Percentiles rank a stretch among this genome's conserved stretches.
These are phyloP conservation scores for Sugiyamaella pinicola DNA, from an alignment of 1,139 yeast species.

Conservation along the genomic window DNA sequence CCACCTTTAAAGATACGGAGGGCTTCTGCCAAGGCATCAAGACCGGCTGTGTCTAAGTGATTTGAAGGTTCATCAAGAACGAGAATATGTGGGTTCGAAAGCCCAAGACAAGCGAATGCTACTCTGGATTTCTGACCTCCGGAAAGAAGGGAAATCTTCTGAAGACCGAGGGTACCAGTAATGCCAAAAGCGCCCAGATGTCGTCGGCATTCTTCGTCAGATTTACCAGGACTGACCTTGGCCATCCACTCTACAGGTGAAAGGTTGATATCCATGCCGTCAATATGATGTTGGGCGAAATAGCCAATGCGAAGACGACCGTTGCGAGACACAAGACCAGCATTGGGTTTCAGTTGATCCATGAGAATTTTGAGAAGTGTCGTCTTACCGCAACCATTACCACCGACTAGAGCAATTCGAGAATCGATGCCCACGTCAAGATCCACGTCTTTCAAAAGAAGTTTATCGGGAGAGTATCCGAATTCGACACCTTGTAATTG, in stretches of 20 bases:
- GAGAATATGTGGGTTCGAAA: conserved; percentile 87
- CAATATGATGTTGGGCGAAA: conserved; percentile 99
- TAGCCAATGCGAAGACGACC: conserved; percentile 91
- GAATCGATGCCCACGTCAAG: conserved; percentile 91
- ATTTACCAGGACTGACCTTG: conserved; percentile 82
- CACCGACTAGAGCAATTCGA: conserved; percentile 95
- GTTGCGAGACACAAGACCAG: conserved; percentile 76
- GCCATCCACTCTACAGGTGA: conserved; percentile 97
- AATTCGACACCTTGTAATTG: conserved; percentile 86
- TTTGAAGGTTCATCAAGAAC: conserved; percentile 97
- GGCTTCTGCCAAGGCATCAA: conserved; percentile 93
- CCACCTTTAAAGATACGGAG: conserved; percentile 89
- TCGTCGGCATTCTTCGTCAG: conserved; percentile 96
- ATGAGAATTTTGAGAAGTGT: conserved; percentile 83
- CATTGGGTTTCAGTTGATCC: conserved; percentile 70
- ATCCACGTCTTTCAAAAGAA: conserved; percentile 73
- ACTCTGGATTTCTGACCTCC: conserved; percentile 99
- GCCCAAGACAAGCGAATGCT: conserved; percentile 93
- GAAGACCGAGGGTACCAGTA: conserved; percentile 90
- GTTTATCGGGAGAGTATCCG: conserved; percentile 70
- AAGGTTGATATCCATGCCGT: conserved; percentile 86
- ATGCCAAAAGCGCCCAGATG: conserved; percentile 97
- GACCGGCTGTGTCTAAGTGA: conserved; percentile 97
- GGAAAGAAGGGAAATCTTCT: conserved; percentile 83
- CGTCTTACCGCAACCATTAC: conserved; percentile 99